phyloP scores from a whole-genome alignment of 352 stramenopile genomes.

The Globisporangium spinosum region DNA sequence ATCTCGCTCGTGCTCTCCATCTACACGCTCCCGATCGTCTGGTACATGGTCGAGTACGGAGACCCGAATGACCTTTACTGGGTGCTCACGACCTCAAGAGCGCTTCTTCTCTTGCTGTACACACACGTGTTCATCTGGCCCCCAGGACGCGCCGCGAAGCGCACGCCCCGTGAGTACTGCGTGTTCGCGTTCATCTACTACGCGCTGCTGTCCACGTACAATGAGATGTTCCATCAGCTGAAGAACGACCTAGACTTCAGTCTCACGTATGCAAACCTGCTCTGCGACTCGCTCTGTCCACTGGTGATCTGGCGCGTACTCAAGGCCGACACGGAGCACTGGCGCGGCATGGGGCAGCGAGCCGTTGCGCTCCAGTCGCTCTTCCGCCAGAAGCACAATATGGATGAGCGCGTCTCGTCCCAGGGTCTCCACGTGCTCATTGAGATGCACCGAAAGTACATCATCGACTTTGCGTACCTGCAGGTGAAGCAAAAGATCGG shows the following conservation, averaged over 20 bases:
- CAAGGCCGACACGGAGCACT: slow-evolving; percentile 46
- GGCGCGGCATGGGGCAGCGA: slow-evolving; percentile 36
- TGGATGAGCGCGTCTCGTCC: slow-evolving; percentile 44
- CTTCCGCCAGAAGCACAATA: slow-evolving; percentile 26
- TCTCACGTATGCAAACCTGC: slow-evolving; percentile 29
- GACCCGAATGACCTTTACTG: slow-evolving; percentile 1
- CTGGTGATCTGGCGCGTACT: slow-evolving; percentile 45
- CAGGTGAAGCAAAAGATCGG: slow-evolving; percentile 51
- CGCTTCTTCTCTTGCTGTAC: slow-evolving; percentile 30
- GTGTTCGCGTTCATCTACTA: slow-evolving; percentile 24
- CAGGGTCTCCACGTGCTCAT: slow-evolving; percentile 62
- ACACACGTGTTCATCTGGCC: slow-evolving; percentile 16
- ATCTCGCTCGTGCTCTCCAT: slow-evolving; percentile 39
- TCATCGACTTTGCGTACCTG: slow-evolving; percentile 71
- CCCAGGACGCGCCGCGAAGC: not conserved
- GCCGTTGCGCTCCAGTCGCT: slow-evolving; percentile 29
- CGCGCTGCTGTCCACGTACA: slow-evolving; percentile 28
- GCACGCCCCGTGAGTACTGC: slow-evolving; percentile 2
- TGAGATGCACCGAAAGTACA: slow-evolving; percentile 70
- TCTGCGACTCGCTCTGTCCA: slow-evolving; percentile 24
- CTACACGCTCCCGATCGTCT: slow-evolving; percentile 30
- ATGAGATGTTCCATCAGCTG: slow-evolving; percentile 29
- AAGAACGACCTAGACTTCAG: slow-evolving; percentile 22
- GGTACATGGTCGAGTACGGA: slow-evolving; percentile 7
- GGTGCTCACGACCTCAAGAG: slow-evolving; percentile 16